Evolutionary conservation across 2,329 filamentous ascomycete species (phyloP), one percentile per base, ranked within the genome.

Genomic region (Penicillium thymicola): DNA sequence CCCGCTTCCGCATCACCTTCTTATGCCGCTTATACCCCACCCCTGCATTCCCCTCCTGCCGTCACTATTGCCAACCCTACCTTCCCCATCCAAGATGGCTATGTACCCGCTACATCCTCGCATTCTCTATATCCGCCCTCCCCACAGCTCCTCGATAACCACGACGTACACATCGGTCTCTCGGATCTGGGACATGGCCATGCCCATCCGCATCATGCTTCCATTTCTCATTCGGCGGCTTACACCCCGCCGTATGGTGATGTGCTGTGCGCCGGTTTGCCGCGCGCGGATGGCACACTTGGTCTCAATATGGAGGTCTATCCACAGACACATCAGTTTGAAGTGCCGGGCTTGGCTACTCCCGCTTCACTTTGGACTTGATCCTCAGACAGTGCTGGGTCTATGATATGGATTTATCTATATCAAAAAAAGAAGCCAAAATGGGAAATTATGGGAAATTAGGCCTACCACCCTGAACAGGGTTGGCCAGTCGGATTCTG

Each of bases 11-110:
- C 69, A 10, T 70, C 72, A 9, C 66, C 75, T 21, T 69, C 72
- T 25, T 75, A 72, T 37, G 66, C 72, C 4, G 67, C 73, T 38
- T 77, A 76, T 54, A 74, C 75, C 9, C 76, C 75, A 6, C 73
- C 74, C 7, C 67, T 75, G 21, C 73, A 76, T 32, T 75, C 74
- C 21, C 74, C 75, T 10, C 71, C 73, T 5, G 69, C 70, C 23
- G 70, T 75, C 27, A 70, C 69, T 21, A 67, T 75, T 18, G 70
- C 72, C 16, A 69, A 65, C 56, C 74, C 74, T 21, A 69, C 75
- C 14, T 76, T 74, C 57, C 67, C 73, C 16, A 53, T 74, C 47
- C 60, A 67, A 51, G 66, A 63, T 38, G 64, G 67, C 21, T 74
- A 70, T 51, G 68, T 69, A 50, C 72, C 71, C 32, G 72, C 71